Base-by-base conservation (phyloP, 2,329 filamentous ascomycete genomes). In the Calonectria pseudoturangicola region DNA sequence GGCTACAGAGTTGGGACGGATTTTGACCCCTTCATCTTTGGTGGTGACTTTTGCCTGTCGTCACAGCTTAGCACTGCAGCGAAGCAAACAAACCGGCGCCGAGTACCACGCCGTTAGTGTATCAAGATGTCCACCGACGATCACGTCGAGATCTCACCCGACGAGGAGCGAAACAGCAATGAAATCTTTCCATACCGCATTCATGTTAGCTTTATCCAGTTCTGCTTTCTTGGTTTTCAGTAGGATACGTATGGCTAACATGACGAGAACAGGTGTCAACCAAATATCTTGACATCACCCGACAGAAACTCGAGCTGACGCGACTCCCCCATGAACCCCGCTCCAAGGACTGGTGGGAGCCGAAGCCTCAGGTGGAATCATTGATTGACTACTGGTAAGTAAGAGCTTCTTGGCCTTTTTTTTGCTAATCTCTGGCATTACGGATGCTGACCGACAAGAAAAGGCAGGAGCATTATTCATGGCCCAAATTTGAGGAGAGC, bases 381-480 rank as follows among this genome's bases (percentile, higher is more conserved):
- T 82, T 94, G 74, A 86, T 94, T 71, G 92, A 93, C 81, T 92
- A 87, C 77, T 93, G 92, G 90, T 90, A 76, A 82, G 86, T 82
- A 33, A 63, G 30, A 30, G 21, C 43, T 33, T 50, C 39, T 27
- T 12, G 28, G 30, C 18, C 18, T 9, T 45, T 21, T 16, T 2
- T 13, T 7, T 30, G 7, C 18, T 50, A 9, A 30, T 36, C 21
- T 18, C 15, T 58, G 18, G 51, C 16, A 28, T 28, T 30, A 15
- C 13, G 27, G 28, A 45, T 7, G 21, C 72, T 74, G 8, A 77
- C 62, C 18, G n/a, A 13, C 33, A 63, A 39, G 7, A 64, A 58
- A 75, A 93, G 92, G 92, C 87, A 93, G 39, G 92, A 93, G 73
- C 85, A 89, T 54, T 93, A 93, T 81, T 89, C 89, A 71, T 94